These are phyloP conservation scores for Lactarius tabidus DNA, from an alignment of 768 basidiomycete genomes.

Conservation along the genomic window DNA sequence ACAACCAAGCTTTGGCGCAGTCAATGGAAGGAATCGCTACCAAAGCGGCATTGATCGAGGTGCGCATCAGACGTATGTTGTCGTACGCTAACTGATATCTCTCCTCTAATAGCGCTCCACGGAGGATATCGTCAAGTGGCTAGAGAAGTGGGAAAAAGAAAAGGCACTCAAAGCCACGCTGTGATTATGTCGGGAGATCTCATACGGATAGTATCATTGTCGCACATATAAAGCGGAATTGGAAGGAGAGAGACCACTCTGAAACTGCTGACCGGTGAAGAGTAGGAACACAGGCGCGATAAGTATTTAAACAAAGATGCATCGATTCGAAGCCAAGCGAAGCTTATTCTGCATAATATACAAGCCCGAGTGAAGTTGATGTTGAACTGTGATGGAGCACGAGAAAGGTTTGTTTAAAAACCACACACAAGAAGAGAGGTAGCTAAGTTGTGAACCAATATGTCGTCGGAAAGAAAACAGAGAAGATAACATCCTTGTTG, in stretches of 20 bases:
- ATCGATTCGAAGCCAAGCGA: slow-evolving; percentile 4
- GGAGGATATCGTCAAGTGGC: slow-evolving; percentile 17
- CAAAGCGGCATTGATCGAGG: slow-evolving; percentile 20
- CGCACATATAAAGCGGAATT: background rate
- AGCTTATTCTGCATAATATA: slow-evolving; percentile 14
- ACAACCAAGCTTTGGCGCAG: slow-evolving; percentile 24
- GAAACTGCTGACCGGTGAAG: background rate
- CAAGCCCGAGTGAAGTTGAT: slow-evolving; percentile 16
- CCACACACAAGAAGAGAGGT: background rate
- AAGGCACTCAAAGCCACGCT: background rate
- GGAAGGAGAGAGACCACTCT: background rate
- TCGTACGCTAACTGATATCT: background rate
- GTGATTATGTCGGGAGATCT: background rate
- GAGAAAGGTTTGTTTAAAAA: background rate
- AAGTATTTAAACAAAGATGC: slow-evolving; percentile 3
- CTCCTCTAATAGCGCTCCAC: slow-evolving; percentile 19
- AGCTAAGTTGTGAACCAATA: background rate
- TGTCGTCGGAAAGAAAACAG: background rate
- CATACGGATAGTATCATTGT: background rate
- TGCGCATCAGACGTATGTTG: background rate
- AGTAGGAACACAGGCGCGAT: background rate
- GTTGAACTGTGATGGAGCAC: slow-evolving; percentile 15
- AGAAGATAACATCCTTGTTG: background rate
- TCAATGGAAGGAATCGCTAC: slow-evolving; percentile 20
- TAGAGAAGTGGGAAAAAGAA: slow-evolving; percentile 22